Conservation (phyloP, 257 asterid genomes). For the Lithospermum erythrorhizon region DNA sequence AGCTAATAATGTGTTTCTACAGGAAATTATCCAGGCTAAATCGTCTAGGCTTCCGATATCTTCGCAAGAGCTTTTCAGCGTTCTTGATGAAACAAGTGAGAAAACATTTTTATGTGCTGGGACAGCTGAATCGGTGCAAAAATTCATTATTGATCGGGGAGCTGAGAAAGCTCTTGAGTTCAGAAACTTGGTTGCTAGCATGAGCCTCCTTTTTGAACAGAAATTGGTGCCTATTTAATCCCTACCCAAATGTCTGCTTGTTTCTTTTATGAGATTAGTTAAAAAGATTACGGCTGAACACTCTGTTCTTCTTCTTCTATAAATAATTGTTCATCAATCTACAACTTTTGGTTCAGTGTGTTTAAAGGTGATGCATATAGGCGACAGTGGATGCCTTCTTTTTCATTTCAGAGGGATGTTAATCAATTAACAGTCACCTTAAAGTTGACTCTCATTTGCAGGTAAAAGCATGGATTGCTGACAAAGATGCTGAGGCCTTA, state of each 20-base stretch:
- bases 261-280: neutral
- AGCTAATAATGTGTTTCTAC: conserved; percentile 8
- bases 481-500: conserved; percentile 93
- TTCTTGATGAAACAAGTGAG: conserved; percentile 96
- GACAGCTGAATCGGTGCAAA: conserved; percentile 65
- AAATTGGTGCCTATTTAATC: conserved; percentile 48
- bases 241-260: neutral
- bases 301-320: neutral
- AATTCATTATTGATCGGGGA: conserved; percentile 61
- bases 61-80: conserved; percentile 58
- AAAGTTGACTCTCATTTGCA: conserved; percentile 14
- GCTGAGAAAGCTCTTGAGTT: conserved; percentile 57
- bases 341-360: neutral
- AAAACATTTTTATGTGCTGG: conserved; percentile 86
- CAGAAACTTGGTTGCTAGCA: conserved; percentile 69
- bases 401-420: neutral
- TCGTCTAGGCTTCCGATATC: conserved; percentile 53
- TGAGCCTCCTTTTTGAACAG: conserved; percentile 72
- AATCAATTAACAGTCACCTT: neutral
- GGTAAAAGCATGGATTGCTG: conserved; percentile 96
- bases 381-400: neutral
- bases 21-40: conserved; percentile 73
- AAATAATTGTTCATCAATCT: too few species aligned
- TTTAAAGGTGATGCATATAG: neutral
- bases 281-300: neutral